Base-by-base conservation (phyloP, 495 filamentous ascomycete species). In the Bryoglossum gracile region DNA sequence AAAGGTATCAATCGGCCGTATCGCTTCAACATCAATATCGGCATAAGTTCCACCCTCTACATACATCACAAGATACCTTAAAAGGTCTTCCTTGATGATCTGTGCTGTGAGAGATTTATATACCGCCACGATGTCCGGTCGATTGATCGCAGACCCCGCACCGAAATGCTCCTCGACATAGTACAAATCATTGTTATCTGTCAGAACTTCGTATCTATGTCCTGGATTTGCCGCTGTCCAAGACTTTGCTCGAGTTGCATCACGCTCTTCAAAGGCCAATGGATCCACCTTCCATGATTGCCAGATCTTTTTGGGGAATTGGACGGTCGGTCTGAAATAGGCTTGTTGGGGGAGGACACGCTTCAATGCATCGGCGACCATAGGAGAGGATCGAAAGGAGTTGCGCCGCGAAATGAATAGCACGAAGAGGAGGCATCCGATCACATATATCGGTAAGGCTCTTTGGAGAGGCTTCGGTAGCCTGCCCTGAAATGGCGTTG, bases 231-330 rank as follows among this genome's bases (percentile, higher is more conserved):
- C 74, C 13, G 53, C 53, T 0, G 69, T 68, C 81, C 81, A 84
- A 11, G 77, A 72, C 44, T 67, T 70, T 14, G 78, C 79, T 0
- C 62, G 58, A 18, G 60, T 59, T 46, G 70, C 60, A 48, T 84
- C 79, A 16, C 75, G 66, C 46, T 71, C 66, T 48, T 78, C 77
- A 50, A 83, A 79, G 1, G 63, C 61, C 28, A 82, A 64, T 4
- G 79, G 71, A 55, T 75, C 69, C 24, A 78, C 71, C 59, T 82
- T 82, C 81, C 81, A 84, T 8, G 77, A 76, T 61, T 84, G 81
- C 81, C 81, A 84, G 50, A 84, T 80, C 58, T 80, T 80, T 24
- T 58, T 56, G 11, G 73, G 73, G 42, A 76, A 72, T 25, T 16
- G 8, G 24, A 17, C 4, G 23, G 8, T 25, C 6, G 32, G 9